A percentile compares a stretch with the other conserved stretches of the same genome.
Conservation (phyloP, 257 asterid genomes). For the Capsicum baccatum region DNA sequence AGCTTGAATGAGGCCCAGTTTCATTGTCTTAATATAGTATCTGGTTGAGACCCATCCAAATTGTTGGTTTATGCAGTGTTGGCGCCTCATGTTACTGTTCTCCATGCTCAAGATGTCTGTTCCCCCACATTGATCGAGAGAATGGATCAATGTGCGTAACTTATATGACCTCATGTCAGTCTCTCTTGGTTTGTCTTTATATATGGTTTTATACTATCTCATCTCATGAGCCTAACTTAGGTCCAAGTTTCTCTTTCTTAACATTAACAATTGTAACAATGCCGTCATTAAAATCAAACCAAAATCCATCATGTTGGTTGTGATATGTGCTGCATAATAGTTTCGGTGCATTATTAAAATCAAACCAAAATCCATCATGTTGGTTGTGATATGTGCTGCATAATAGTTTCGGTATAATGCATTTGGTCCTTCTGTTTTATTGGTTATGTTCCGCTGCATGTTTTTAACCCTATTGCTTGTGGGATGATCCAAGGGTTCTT, state of each 20-base stretch:
- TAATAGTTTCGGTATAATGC: background rate
- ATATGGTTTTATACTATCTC: background rate
- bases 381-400: constrained; percentile 21
- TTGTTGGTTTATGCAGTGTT: constrained; percentile 9
- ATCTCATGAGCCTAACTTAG: background rate
- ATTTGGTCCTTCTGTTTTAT: background rate
- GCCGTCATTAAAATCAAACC: background rate
- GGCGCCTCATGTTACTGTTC: constrained; percentile 12
- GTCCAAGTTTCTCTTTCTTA: background rate
- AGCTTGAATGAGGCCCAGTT: background rate
- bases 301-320: constrained; percentile 16
- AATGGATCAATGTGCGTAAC: too few species aligned
- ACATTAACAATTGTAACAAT: background rate
- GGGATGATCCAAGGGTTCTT: background rate
- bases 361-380: background rate
- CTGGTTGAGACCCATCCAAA: background rate
- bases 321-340: constrained; percentile 6
- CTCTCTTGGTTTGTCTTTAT: background rate
- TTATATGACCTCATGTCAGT: too few species aligned
- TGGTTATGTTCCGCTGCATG: background rate
- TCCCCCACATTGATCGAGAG: too few species aligned
- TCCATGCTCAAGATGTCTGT: constrained; percentile 7
- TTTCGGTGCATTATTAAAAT: too few species aligned
- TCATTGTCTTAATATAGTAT: constrained; percentile 16
- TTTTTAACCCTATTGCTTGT: background rate